Base-by-base conservation (phyloP, 352 stramenopile genomes). In the Peronospora belbahrii region DNA sequence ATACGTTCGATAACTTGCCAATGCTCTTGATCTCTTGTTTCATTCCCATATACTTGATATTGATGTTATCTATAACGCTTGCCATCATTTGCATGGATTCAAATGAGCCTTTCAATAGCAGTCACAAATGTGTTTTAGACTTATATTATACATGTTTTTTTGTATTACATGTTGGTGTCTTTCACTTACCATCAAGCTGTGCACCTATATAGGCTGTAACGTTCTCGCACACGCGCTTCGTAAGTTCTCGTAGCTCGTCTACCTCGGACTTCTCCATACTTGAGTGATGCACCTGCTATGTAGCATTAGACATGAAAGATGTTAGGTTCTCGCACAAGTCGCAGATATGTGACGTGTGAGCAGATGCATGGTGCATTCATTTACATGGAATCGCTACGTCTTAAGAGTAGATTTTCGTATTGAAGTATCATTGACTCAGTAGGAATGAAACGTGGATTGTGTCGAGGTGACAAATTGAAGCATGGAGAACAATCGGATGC, bases 31-130 rank as follows among this genome's bases (percentile, higher is more conserved):
- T 49, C 36, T 92, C 77, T 0, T 53, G 56, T 32, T 69, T 65
- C 74, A 92, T 89, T 14, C 52, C 41, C 15, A 52, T 23, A 44
- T 88, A 84, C 59, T 88, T 92, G 48, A 42, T 43, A 30, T 88
- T 66, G 36, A 88, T 62, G 9, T 62, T 67, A 14, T 65, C 48
- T 20, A 87, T 57, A 8, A 92, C 74, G 27, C 72, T 70, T 38
- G 83, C 52, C 46, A 89, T 60, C 35, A 89, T 33, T 43, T 83
- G 57, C 74, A 87, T 89, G 19, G 59, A 78, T 56, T 89, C 81
- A 3, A 83, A 50, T 9, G 81, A 89, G 15, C 74, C 81, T 92
- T 27, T 8, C n/a, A 17, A 28, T 20, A 42, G 27, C 22, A 17
- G 23, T 10, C 23, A 13, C 19, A 2, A 10, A n/a, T 36, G 23